Evolutionary conservation across 768 basidiomycete genomes (phyloP).

Genomic region (Suillus ampliporus): DNA sequence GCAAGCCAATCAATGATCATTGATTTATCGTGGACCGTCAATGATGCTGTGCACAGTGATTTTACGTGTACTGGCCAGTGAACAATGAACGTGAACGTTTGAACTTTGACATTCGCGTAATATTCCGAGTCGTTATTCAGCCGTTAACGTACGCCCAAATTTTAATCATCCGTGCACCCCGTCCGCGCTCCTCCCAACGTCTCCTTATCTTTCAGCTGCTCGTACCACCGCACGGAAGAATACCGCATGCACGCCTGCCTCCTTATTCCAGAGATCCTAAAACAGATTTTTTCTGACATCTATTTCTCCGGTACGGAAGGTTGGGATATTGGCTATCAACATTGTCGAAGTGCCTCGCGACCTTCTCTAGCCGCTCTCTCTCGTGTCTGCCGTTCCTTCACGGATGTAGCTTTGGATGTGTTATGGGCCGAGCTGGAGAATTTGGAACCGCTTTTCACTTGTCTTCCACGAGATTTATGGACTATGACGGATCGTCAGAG

Average conservation of each 20-base stretch:
- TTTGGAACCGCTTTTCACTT: constrained; percentile 18
- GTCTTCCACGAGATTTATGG: constrained; percentile 13
- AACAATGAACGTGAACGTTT: no score
- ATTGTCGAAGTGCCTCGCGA: no score
- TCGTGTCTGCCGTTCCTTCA: constrained; percentile 20
- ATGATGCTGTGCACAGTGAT: no score
- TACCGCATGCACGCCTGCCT: background rate
- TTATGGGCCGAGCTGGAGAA: constrained; percentile 19
- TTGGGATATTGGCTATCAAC: no score
- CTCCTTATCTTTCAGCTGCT: no score
- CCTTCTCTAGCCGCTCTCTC: background rate
- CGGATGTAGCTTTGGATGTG: constrained; percentile 15
- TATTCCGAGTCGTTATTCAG: background rate
- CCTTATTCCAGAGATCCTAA: background rate
- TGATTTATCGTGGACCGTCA: no score
- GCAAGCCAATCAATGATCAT: background rate
- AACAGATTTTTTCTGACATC: background rate
- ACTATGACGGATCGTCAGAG: background rate
- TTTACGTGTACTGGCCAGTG: no score
- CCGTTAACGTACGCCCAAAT: background rate
- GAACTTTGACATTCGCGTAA: background rate
- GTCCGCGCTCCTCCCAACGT: no score
- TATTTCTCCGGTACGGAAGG: background rate
- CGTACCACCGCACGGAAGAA: background rate
- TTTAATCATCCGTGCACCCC: background rate